A percentile compares a stretch with the other conserved stretches of the same genome.
phyloP scores from a whole-genome alignment of 2,329 filamentous ascomycete species.

The Xylariales sp. region DNA sequence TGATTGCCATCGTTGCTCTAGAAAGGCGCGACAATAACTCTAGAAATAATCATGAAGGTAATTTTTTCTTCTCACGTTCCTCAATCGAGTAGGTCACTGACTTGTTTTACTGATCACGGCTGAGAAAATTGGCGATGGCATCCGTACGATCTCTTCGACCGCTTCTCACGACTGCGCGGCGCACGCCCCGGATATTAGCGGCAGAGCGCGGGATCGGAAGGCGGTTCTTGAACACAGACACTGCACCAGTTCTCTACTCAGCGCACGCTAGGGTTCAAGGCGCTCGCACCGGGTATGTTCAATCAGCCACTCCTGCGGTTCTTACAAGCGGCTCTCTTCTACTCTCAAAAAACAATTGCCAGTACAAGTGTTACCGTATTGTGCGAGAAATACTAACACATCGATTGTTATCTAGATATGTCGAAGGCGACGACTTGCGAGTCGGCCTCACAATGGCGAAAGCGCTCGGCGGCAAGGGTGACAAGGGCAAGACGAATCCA shows the following conservation, averaged over 20 bases:
- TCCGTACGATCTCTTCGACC: conserved; percentile 20
- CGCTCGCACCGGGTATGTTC: conserved; percentile 38
- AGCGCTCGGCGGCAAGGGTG: conserved; percentile 36
- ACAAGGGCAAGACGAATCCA: conserved; percentile 41
- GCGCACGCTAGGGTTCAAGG: conserved; percentile 37
- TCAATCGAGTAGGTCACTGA: neutral
- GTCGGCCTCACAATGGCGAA: conserved; percentile 39
- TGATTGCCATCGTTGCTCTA: neutral
- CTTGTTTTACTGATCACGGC: neutral
- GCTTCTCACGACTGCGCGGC: conserved; percentile 17
- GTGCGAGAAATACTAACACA: neutral
- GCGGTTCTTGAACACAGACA: conserved; percentile 37
- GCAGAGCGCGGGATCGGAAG: neutral
- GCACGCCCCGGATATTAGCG: neutral
- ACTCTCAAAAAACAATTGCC: neutral
- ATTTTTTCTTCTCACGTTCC: neutral
- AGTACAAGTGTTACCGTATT: neutral
- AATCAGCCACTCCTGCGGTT: neutral
- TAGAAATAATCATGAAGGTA: neutral
- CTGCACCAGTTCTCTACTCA: conserved; percentile 38
- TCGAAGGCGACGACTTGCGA: conserved; percentile 36
- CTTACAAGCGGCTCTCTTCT: neutral
- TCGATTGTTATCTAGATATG: conserved; percentile 18
- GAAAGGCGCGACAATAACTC: neutral
- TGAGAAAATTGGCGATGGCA: conserved; percentile 24